Base-by-base conservation (phyloP, 2,329 filamentous ascomycete species). In the Aspergillus ruber region DNA sequence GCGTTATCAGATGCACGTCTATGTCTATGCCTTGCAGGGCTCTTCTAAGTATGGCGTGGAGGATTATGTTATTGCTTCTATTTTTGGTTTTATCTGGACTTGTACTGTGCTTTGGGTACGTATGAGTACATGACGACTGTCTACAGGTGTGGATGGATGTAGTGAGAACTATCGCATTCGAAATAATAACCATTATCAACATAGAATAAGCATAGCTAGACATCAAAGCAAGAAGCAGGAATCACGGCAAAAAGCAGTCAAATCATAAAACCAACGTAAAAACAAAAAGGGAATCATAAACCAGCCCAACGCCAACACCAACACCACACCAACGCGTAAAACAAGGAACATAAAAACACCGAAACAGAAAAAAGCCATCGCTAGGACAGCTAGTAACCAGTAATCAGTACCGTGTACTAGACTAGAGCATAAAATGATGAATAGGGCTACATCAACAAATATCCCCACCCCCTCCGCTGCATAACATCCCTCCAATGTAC, bases 401-500 rank as follows among this genome's bases (percentile, higher is more conserved):
- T 21, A 21, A 5, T 6, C 21, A 21, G 21, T 21, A 21, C 21
- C 21, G 18, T 4, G 10, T 20, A 39, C 7, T 10, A 39, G 10
- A 39, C 7, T n/a, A 18, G 18, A 44, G 12, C 27, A 35, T 13
- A 38, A 42, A 36, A 25, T 32, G 32, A 35, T 23, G 29, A 38
- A 48, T 6, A 42, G 18, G 4, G 21, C 44, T 35, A 95, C 71
- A 96, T 90, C 69, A 96, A 80, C 68, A 96, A 77, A 74, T 89
- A 91, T 67, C 93, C 87, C 90, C 88, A 95, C 58, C 82, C 83
- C 74, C 90, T 93, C 74, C 84, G 81, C 71, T 81, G 81, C 90
- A 96, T 95, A 65, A 91, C 82, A 73, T 94, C 88, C 74, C 91
- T 80, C 90, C 90, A 97, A 82, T 90, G 90, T 71, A 95, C 81